Evolutionary conservation across 331 rosid species (phyloP), one percentile per base, ranked within the genome.

Genomic region (Malus hybrid): DNA sequence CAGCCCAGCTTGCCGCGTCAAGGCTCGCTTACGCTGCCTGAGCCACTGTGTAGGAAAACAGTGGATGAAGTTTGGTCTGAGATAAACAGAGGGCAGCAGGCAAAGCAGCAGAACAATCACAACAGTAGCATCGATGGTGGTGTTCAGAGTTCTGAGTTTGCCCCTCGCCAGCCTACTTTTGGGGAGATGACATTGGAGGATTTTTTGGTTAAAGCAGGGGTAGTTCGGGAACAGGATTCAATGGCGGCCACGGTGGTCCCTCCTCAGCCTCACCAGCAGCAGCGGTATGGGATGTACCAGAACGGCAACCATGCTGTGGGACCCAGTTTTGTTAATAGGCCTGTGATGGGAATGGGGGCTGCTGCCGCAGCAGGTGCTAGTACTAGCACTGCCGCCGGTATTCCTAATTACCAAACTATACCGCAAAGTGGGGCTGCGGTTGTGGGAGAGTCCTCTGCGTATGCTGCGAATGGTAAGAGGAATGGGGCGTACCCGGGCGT

Each of bases 41-140:
- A 90, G 7, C 97, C 92, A 13, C 86, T 94, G 6, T 91, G 86
- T 9, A 36, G 86, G 83, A 94, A 94, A 80, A 94, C 98, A 0
- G 98, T 94, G 29, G 98, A 94, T 1, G 90, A 94, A 70, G 98
- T 94, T 67, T 94, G 98, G 98, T 91, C 93, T 33, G 96, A 94
- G 76, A 94, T 94, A 52, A 88, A 90, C 65, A 81, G 44, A 63
- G 83, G 48, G 59, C 80, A 86, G n/a, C 83, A 78, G 33, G 86
- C 55, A 8, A 80, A 79, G 62, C 85, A 77, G 22, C 88, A 75
- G 29, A 60, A 31, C 44, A 70, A 6, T 15, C 65, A 34, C 6
- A 12, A 31, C 5, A 12, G 59, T 19, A 75, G 39, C 34, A 71
- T 65, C 11, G 85, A 70, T 7, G 72, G 59, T 1, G 10, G 60